Evolutionary conservation across 495 filamentous ascomycete species (phyloP).

Genomic region (Terfezia claveryi): DNA sequence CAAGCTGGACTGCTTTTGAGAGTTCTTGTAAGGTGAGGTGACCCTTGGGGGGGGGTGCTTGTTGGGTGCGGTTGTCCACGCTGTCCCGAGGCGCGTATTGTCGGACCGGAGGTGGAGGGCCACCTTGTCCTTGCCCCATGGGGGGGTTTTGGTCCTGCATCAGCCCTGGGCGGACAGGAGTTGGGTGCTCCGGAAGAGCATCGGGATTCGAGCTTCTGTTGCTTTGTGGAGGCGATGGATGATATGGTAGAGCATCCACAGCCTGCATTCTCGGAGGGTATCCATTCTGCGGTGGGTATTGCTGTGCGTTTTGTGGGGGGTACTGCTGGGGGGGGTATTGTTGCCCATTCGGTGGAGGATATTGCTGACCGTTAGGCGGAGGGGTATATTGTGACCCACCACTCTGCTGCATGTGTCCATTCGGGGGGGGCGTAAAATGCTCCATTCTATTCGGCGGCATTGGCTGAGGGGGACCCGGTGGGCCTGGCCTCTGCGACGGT

Average conservation of each 20-base stretch:
- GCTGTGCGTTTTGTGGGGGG: not conserved
- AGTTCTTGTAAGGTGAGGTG: conserved; percentile 64
- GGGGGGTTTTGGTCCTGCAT: conserved; percentile 19
- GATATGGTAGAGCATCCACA: conserved; percentile 3
- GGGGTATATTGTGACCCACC: not conserved
- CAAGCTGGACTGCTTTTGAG: conserved; percentile 42
- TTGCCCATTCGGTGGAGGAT: not conserved
- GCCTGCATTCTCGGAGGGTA: not conserved
- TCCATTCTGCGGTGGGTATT: not conserved
- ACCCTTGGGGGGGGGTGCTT: conserved; percentile 2
- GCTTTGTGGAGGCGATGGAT: conserved; percentile 14
- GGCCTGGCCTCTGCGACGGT: conserved; percentile 4
- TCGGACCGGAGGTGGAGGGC: conserved; percentile 17
- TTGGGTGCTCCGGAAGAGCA: conserved; percentile 54
- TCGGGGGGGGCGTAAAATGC: not conserved
- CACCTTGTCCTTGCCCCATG: not conserved
- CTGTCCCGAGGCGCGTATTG: conserved; percentile 11
- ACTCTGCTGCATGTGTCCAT: not conserved
- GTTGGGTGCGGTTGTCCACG: not conserved
- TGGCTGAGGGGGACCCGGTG: not conserved
- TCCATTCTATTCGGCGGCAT: not conserved
- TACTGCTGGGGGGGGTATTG: not conserved
- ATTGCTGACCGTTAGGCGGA: not conserved
- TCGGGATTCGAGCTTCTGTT: conserved; percentile 28
- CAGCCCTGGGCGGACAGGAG: conserved; percentile 57